These are phyloP conservation scores for Chrysanthemum makinoi DNA, from an alignment of 129 eudicot genomes.

Conservation along the genomic window DNA sequence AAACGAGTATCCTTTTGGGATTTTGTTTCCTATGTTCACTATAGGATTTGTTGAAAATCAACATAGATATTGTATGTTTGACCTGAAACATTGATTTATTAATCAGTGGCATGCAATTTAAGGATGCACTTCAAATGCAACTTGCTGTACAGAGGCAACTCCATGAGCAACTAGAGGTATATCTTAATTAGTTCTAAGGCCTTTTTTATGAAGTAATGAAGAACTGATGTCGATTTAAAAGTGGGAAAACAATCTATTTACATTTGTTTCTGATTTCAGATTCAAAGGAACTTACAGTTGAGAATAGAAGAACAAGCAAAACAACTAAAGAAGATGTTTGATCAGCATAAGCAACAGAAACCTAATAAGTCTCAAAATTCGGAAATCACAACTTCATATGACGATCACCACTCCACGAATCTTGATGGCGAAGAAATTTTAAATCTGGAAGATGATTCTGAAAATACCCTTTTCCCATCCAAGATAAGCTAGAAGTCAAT, in stretches of 20 bases:
- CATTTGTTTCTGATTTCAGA: constrained; percentile 24
- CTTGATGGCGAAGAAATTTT: constrained; percentile 29
- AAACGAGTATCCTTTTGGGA: background rate
- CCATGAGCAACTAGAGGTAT: constrained; percentile 83
- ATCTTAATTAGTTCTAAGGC: background rate
- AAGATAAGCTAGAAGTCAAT: constrained; percentile 40
- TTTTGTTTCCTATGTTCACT: background rate
- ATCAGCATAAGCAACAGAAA: constrained; percentile 43
- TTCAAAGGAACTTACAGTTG: constrained; percentile 61
- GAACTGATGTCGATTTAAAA: background rate
- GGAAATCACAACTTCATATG: constrained; percentile 26
- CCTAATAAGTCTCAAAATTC: constrained; percentile 26
- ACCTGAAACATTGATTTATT: constrained; percentile 2
- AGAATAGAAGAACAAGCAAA: constrained; percentile 74
- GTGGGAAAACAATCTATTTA: background rate
- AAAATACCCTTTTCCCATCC: constrained; percentile 32
- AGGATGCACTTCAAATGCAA: constrained; percentile 72
- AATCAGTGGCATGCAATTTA: constrained; percentile 61
- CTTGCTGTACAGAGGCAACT: constrained; percentile 76
- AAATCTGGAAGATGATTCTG: constrained; percentile 34
- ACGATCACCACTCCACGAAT: constrained; percentile 16
- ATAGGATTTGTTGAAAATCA: background rate
- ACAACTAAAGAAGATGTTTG: constrained; percentile 61
- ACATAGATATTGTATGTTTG: background rate
- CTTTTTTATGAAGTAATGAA: background rate